Evolutionary conservation across 352 stramenopile species (phyloP).

Genomic region (Phytophthora sojae): DNA sequence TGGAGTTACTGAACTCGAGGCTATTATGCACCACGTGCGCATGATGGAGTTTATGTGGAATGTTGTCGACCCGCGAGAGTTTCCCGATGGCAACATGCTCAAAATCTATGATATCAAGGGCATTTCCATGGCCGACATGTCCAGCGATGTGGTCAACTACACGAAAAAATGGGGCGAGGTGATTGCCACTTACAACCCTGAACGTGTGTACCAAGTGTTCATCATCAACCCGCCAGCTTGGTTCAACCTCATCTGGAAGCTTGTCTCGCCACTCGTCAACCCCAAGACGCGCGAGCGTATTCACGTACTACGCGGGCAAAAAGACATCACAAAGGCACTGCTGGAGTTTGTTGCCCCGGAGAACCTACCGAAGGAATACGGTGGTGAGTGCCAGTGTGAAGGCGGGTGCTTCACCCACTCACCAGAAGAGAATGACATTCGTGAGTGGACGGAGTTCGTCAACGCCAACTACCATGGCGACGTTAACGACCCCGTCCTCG

Average conservation of each 20-base stretch:
- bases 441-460: constrained; percentile 63
- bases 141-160: constrained; percentile 73
- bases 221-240: constrained; percentile 77
- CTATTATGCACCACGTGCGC: constrained; percentile 67
- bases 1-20: constrained; percentile 68
- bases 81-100: constrained; percentile 67
- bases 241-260: constrained; percentile 87
- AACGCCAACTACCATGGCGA: constrained; percentile 51
- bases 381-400: constrained; percentile 64
- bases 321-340: constrained; percentile 76
- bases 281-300: constrained; percentile 79
- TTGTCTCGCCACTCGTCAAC: constrained; percentile 76
- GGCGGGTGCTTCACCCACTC: constrained; percentile 69
- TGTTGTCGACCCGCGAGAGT: constrained; percentile 67
- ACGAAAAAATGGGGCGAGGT: constrained; percentile 71
- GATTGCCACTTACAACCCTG: constrained; percentile 76
- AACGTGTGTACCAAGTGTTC: constrained; percentile 77
- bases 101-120: constrained; percentile 83
- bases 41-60: constrained; percentile 81
- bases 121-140: constrained; percentile 78
- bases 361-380: constrained; percentile 72
- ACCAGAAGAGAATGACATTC: constrained; percentile 73
- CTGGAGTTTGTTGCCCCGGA: constrained; percentile 72
- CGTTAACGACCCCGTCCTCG: constrained; percentile 39
- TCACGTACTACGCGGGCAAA: constrained; percentile 67